These are phyloP conservation scores for Naganishia albida DNA, from an alignment of 1,284 basidiomycete species.

Conservation along the genomic window DNA sequence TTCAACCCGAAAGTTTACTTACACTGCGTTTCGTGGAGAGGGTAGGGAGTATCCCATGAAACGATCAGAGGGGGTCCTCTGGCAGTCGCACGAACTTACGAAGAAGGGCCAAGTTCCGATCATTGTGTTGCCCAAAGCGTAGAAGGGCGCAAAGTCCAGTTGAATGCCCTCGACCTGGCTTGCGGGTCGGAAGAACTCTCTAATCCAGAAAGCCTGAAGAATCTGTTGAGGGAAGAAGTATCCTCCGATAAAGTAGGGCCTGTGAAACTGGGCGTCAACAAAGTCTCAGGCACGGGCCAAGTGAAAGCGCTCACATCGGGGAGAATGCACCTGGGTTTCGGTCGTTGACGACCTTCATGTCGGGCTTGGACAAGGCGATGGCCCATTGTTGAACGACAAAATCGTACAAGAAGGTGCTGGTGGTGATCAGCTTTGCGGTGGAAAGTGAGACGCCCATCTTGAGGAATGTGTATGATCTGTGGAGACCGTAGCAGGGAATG, in stretches of 20 bases:
- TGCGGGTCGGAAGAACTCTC: conserved; percentile 40
- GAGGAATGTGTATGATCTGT: neutral
- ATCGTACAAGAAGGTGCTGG: conserved; percentile 40
- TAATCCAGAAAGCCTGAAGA: conserved; percentile 44
- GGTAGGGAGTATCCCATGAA: neutral
- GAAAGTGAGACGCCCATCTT: conserved; percentile 45
- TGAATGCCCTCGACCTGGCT: conserved; percentile 39
- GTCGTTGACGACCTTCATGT: conserved; percentile 47
- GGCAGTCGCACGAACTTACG: conserved; percentile 35
- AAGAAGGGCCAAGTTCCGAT: conserved; percentile 46
- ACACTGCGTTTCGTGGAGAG: neutral
- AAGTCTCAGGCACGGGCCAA: neutral
- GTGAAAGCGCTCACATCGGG: conserved; percentile 35
- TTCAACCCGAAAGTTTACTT: neutral
- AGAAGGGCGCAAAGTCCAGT: conserved; percentile 42
- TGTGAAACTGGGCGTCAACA: neutral
- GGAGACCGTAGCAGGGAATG: neutral
- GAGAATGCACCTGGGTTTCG: conserved; percentile 42
- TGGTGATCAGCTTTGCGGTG: conserved; percentile 42
- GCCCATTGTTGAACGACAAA: conserved; percentile 42
- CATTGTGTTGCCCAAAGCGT: conserved; percentile 42
- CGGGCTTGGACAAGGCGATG: conserved; percentile 39
- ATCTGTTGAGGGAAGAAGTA: conserved; percentile 48
- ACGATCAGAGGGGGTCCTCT: neutral
- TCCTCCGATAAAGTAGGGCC: conserved; percentile 43